Percentiles rank a stretch among this genome's conserved stretches.
phyloP scores from a whole-genome alignment of 1,284 basidiomycete genomes.

The Ceraceosorus bombacis region DNA sequence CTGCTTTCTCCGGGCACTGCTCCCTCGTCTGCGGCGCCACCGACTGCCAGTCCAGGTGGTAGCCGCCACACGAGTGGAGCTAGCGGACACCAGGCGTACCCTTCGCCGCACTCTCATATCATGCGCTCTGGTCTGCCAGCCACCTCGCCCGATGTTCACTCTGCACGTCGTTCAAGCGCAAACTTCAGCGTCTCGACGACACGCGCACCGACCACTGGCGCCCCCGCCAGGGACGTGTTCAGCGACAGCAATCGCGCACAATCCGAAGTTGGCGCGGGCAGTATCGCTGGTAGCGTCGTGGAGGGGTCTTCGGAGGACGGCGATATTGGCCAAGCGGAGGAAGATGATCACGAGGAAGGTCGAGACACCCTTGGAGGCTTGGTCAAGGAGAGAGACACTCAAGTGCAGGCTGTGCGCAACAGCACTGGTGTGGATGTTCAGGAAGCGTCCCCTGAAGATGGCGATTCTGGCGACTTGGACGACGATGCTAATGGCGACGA shows the following conservation, averaged over 20 bases:
- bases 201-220: neutral
- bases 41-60: slow-evolving; percentile 18
- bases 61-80: slow-evolving; percentile 9
- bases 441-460: slow-evolving; percentile 7
- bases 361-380: slow-evolving; percentile 30
- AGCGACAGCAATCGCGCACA: slow-evolving; percentile 14
- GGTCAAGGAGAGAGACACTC: neutral
- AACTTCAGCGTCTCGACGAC: neutral
- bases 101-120: slow-evolving; percentile 35
- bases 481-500: slow-evolving; percentile 19
- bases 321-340: slow-evolving; percentile 1
- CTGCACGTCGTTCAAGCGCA: neutral
- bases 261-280: slow-evolving; percentile 21
- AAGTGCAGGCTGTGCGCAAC: neutral
- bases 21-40: slow-evolving; percentile 12
- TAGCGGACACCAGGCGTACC: slow-evolving; percentile 14
- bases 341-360: slow-evolving; percentile 24
- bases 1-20: slow-evolving; percentile 16
- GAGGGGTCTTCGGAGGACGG: slow-evolving; percentile 8
- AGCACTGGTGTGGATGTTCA: neutral
- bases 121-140: slow-evolving; percentile 17
- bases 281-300: slow-evolving; percentile 21
- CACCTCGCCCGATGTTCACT: neutral
- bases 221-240: slow-evolving; percentile 22
- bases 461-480: slow-evolving; percentile 10